Base-by-base conservation (phyloP, 257 asterid species). In the Plantago ovata region DNA sequence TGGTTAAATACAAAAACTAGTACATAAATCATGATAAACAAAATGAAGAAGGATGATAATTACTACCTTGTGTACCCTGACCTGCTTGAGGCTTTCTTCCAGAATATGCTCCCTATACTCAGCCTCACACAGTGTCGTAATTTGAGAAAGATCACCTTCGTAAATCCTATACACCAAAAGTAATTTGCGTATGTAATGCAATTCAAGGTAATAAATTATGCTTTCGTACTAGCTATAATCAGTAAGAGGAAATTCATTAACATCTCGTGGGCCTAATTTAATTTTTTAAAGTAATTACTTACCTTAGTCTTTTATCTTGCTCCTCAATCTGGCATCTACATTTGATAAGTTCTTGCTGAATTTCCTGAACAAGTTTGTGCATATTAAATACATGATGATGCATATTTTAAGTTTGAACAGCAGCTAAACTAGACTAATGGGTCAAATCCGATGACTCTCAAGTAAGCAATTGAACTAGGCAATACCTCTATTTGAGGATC, bases 401-500 rank as follows among this genome's bases (percentile, higher is more conserved):
- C n/a, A 28, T 28, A 28, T 2, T 28, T 6, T 28, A 28, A 28
- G 36, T 3, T 28, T 28, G 7, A 28, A 28, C 36, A 3, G 36
- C 6, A n/a, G 36, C 7, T 28, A 28, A 28, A 28, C 36, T 28
- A 28, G 36, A n/a, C n/a, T n/a, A n/a, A n/a, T n/a, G n/a, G n/a
- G n/a, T n/a, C n/a, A n/a, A n/a, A n/a, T n/a, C n/a, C n/a, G n/a
- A n/a, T n/a, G n/a, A n/a, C n/a, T n/a, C n/a, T 28, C 2, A 28
- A 28, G 2, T 28, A 28, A 3, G 4, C 4, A 28, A 28, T 28
- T 28, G 7, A 28, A 28, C 36, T 28, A 8, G 36, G 7, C 7
- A 4, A 15, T 52, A 86, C 96, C 95, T 85, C 94, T 22, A 83
- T 52, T 54, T 84, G 95, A 57, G 90, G 63, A 72, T 85, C 94